Evolutionary conservation across 2,329 filamentous ascomycete species (phyloP).

Genomic region (Beauveria caledonica): DNA sequence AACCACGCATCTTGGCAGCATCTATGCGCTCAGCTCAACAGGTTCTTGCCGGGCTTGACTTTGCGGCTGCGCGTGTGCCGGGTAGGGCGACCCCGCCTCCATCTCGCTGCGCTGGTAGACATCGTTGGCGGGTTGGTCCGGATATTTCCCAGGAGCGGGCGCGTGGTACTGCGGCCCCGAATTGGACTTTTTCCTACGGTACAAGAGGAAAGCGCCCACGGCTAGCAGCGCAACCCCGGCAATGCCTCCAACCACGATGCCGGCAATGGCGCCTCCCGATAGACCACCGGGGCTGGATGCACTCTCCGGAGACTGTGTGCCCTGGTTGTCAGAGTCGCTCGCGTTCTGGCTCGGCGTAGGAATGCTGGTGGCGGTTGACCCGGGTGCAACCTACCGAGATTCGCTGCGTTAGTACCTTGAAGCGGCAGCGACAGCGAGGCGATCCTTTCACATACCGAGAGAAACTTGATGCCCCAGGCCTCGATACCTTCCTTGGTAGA

Average conservation of each 20-base stretch:
- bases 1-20: too few species aligned
- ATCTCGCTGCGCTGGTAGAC: constrained; percentile 2
- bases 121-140: not conserved
- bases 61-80: not conserved
- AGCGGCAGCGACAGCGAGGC: too few species aligned
- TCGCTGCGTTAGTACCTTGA: not conserved
- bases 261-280: constrained; percentile 11
- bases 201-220: constrained; percentile 7
- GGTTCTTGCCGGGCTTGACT: not conserved
- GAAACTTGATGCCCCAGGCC: constrained; percentile 11
- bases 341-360: not conserved
- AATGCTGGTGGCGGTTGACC: not conserved
- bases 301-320: not conserved
- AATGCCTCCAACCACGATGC: constrained; percentile 9
- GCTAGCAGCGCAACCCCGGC: constrained; percentile 2
- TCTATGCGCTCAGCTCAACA: not conserved
- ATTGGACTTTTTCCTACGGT: not conserved
- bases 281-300: not conserved
- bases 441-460: not conserved
- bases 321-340: constrained; percentile 1
- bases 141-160: not conserved
- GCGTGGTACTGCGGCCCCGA: not conserved
- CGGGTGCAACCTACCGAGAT: not conserved
- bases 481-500: not conserved
- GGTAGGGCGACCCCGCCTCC: not conserved